Percentiles rank a stretch among this genome's conserved stretches.
Evolutionary conservation across 2,329 filamentous ascomycete species (phyloP).

Genomic region (Geosmithia flava): DNA sequence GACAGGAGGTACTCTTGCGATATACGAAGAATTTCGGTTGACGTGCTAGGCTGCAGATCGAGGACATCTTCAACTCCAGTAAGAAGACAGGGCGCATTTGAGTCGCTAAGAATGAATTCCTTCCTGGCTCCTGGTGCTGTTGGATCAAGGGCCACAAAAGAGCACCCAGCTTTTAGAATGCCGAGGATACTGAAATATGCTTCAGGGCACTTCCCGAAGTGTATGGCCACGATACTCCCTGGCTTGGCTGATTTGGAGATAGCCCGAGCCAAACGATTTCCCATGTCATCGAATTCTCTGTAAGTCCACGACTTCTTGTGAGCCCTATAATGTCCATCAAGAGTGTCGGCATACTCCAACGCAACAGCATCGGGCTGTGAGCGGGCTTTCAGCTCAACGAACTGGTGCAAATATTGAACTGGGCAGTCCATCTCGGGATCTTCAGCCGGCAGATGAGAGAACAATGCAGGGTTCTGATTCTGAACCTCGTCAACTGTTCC

Average conservation of each 20-base stretch:
- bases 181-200: constrained; percentile 75
- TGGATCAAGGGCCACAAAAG: constrained; percentile 71
- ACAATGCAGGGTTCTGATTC: constrained; percentile 22
- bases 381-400: constrained; percentile 55
- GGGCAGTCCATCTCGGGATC: constrained; percentile 42
- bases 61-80: constrained; percentile 25
- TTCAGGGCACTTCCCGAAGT: constrained; percentile 76
- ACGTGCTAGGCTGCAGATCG: constrained; percentile 15
- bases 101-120: constrained; percentile 67
- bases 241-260: constrained; percentile 36
- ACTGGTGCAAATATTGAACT: constrained; percentile 57
- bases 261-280: constrained; percentile 60
- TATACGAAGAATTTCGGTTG: constrained; percentile 18
- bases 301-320: constrained; percentile 54
- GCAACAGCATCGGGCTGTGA: constrained; percentile 48
- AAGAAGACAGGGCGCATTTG: constrained; percentile 50
- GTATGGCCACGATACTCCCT: constrained; percentile 58
- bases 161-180: constrained; percentile 69
- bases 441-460: constrained; percentile 55
- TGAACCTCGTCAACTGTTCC: constrained; percentile 25
- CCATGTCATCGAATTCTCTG: constrained; percentile 53
- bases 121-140: constrained; percentile 61
- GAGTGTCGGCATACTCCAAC: constrained; percentile 59
- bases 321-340: constrained; percentile 19
- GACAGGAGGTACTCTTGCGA: constrained; percentile 16